Evolutionary conservation across 139 green algal species (phyloP).

Genomic region (Desmodesmus armatus): DNA sequence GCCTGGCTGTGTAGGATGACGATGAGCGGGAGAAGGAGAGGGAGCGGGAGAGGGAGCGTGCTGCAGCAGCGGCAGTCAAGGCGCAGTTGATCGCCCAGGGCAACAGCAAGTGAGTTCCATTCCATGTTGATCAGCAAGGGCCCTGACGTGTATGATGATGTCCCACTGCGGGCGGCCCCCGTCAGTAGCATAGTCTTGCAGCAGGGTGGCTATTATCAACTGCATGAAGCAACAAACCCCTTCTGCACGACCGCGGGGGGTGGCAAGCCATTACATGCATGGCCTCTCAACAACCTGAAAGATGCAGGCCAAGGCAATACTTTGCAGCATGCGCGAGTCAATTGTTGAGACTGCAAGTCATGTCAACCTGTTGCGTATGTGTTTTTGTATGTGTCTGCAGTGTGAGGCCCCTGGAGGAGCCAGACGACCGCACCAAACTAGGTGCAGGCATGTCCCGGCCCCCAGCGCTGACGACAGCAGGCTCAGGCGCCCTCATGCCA

Average conservation of each 20-base stretch:
- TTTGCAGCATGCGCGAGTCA: no score
- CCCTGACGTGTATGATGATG: background rate
- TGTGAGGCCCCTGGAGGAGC: slow-evolving; percentile 22
- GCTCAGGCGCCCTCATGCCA: background rate
- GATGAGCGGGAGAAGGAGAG: slow-evolving; percentile 66
- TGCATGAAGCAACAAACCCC: background rate
- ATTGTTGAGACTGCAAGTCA: no score
- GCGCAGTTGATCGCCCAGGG: slow-evolving; percentile 83
- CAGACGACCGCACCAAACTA: slow-evolving; percentile 15
- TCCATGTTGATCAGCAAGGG: no score
- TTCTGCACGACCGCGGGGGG: no score
- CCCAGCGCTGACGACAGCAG: background rate
- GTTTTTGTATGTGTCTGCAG: no score
- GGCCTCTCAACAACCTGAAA: no score
- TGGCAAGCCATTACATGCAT: no score
- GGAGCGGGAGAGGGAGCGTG: slow-evolving; percentile 80
- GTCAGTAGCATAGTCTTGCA: background rate
- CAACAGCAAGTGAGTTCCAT: slow-evolving; percentile 49
- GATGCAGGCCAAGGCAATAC: no score
- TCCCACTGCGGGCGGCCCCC: no score
- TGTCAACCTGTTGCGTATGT: no score
- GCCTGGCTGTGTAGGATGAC: slow-evolving; percentile 41
- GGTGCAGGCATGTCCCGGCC: background rate
- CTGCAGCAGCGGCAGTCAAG: slow-evolving; percentile 80
- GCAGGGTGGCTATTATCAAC: background rate